Evolutionary conservation across 2,329 filamentous ascomycete genomes (phyloP), one percentile per base, ranked within the genome.

Genomic region (Penicillium sp.): DNA sequence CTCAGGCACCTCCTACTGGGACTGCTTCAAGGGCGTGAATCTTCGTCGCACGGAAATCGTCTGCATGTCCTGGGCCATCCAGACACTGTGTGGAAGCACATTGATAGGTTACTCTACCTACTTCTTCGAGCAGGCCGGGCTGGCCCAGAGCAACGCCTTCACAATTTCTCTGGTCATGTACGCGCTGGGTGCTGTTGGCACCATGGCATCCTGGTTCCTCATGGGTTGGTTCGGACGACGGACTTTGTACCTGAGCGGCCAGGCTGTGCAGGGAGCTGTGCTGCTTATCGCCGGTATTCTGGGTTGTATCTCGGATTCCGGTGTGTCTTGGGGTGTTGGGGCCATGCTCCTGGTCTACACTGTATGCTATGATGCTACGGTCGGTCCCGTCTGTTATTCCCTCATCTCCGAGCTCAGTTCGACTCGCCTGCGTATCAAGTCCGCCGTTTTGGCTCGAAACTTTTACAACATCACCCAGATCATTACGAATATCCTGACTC

Each of bases 401-500:
- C 67, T 84, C 18, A 75, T 83, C 31, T 76, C 81, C 0, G 82
- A 84, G 62, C 71, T 83, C 5, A 80, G 81, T 0, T 82, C 81
- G 2, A 82, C 80, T 2, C 75, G 81, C 11, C 76, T 85, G 35
- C 79, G 81, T 57, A 75, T 78, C 27, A 83, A 84, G 71, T 82
- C 81, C 0, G 79, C 83, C 23, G 81, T 82, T 2, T 69, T 85
- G 47, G 79, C 81, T 1, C 74, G 81, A 12, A 73, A 72, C 43
- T 64, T 75, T 20, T 84, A 82, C 69, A 81, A 84, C 58, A 69
- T 82, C 25, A 65, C 69, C 22, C 76, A 76, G 53, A 80, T 85
- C 41, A 57, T 77, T 23, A 76, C 74, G 62, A 86, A 84, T 35
- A 86, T 94, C 3, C 74, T 96, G 33, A 92, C 89, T 0, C 90